A percentile compares a stretch with the other conserved stretches of the same genome.
Conservation (phyloP, 2,329 filamentous ascomycete species). For the Fusarium sp. region DNA sequence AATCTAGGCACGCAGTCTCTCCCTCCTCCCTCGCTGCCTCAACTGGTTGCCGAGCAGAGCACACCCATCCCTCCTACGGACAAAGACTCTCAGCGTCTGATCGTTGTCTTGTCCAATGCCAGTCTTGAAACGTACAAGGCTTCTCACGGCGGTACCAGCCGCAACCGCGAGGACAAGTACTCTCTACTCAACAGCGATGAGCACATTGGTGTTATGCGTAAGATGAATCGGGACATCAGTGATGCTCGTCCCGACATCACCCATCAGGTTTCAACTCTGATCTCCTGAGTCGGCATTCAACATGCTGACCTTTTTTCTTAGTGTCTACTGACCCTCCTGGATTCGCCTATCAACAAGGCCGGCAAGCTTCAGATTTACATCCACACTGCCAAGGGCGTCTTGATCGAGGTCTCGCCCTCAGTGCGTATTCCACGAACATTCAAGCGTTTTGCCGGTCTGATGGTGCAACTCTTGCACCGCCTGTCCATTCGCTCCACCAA, state of each 20-base stretch:
- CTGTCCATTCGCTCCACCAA: conserved; percentile 96
- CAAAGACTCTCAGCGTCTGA: conserved; percentile 90
- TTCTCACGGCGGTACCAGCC: conserved; percentile 75
- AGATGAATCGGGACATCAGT: conserved; percentile 99
- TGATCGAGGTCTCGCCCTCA: conserved; percentile 98
- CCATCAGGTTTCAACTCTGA: conserved; percentile 79
- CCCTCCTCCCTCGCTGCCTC: conserved; percentile 88
- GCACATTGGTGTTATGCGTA: conserved; percentile 98
- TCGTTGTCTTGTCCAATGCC: conserved; percentile 96
- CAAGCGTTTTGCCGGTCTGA: conserved; percentile 97
- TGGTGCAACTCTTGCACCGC: conserved; percentile 97
- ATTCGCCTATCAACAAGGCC: conserved; percentile 98
- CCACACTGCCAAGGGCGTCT: conserved; percentile 94
- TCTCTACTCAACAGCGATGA: conserved; percentile 98
- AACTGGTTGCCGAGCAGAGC: conserved; percentile 93
- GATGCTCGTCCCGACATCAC: conserved; percentile 98
- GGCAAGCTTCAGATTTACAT: conserved; percentile 99
- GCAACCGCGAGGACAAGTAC: conserved; percentile 89
- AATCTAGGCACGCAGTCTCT: conserved; percentile 88
- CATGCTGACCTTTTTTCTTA: conserved; percentile 61
- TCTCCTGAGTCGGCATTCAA: conserved; percentile 54
- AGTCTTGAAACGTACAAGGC: conserved; percentile 98
- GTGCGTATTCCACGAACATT: conserved; percentile 98
- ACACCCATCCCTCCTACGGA: conserved; percentile 84
- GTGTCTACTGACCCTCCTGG: conserved; percentile 96